These are phyloP conservation scores for Polychaeton citri DNA, from an alignment of 2,329 filamentous ascomycete species.

Conservation along the genomic window DNA sequence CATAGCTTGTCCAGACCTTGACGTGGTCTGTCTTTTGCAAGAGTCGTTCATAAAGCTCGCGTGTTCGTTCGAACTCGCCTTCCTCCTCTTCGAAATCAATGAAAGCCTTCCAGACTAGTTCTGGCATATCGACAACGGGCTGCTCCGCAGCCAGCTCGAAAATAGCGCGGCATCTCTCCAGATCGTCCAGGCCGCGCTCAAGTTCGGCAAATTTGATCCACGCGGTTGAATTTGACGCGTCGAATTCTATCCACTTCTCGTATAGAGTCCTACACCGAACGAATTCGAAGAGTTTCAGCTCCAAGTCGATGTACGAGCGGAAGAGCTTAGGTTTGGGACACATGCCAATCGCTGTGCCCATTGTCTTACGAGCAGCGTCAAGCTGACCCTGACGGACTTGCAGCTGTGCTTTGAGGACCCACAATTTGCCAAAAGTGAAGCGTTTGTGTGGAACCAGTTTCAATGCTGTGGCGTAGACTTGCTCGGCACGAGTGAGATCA, in stretches of 20 bases:
- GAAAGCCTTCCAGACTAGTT: slow-evolving; percentile 93
- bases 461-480: slow-evolving; percentile 83
- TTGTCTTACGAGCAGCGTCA: slow-evolving; percentile 66
- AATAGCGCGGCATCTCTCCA: slow-evolving; percentile 76
- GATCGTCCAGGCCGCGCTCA: slow-evolving; percentile 79
- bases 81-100: slow-evolving; percentile 98
- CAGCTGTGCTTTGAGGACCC: slow-evolving; percentile 87
- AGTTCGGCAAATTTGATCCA: slow-evolving; percentile 97
- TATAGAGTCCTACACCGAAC: slow-evolving; percentile 80
- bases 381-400: slow-evolving; percentile 80
- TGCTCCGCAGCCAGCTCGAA: slow-evolving; percentile 83
- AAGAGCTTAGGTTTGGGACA: slow-evolving; percentile 95
- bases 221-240: slow-evolving; percentile 75
- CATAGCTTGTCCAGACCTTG: slow-evolving; percentile 98
- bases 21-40: slow-evolving; percentile 94
- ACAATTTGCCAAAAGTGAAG: slow-evolving; percentile 95
- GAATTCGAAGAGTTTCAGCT: slow-evolving; percentile 91
- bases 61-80: slow-evolving; percentile 72
- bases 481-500: slow-evolving; percentile 63
- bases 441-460: slow-evolving; percentile 86
- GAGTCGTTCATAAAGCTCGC: slow-evolving; percentile 76
- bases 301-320: slow-evolving; percentile 82
- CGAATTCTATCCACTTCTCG: slow-evolving; percentile 88
- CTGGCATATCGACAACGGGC: slow-evolving; percentile 83
- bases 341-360: slow-evolving; percentile 83